Evolutionary conservation across 306 rosid species (phyloP).

Genomic region (Cucurbita argyrosperma): DNA sequence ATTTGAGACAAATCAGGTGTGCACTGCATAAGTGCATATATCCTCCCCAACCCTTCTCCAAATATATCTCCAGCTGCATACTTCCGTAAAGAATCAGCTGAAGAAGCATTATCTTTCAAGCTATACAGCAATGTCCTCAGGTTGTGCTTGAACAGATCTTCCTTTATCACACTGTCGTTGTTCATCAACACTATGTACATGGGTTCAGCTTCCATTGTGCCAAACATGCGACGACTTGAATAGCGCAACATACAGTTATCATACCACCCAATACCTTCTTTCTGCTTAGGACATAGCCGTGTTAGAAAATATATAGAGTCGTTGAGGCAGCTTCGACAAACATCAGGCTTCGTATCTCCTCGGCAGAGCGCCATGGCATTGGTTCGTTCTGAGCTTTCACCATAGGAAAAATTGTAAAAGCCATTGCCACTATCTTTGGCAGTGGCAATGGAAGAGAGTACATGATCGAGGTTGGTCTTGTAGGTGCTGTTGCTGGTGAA

Average conservation of each 20-base stretch:
- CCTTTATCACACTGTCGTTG: neutral
- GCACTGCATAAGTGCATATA: slow-evolving; percentile 19
- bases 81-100: neutral
- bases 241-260: slow-evolving; percentile 31
- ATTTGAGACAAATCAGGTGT: slow-evolving; percentile 9
- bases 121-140: neutral
- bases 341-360: slow-evolving; percentile 18
- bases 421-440: neutral
- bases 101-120: neutral
- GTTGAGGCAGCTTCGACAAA: slow-evolving; percentile 27
- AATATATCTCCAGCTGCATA: neutral
- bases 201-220: neutral
- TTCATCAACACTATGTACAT: too few relatives aligned
- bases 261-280: slow-evolving; percentile 34
- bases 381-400: neutral
- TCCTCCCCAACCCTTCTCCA: neutral
- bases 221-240: slow-evolving; percentile 16
- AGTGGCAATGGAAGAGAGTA: neutral
- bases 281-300: slow-evolving; percentile 17
- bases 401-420: slow-evolving; percentile 5
- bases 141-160: neutral
- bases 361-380: slow-evolving; percentile 28
- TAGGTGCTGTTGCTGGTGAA: neutral
- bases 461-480: neutral
- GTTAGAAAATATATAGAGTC: slow-evolving; percentile 12